A percentile compares a stretch with the other conserved stretches of the same genome.
Conservation (phyloP, 2,329 filamentous ascomycete species). For the Leptosphaerulina australis region DNA sequence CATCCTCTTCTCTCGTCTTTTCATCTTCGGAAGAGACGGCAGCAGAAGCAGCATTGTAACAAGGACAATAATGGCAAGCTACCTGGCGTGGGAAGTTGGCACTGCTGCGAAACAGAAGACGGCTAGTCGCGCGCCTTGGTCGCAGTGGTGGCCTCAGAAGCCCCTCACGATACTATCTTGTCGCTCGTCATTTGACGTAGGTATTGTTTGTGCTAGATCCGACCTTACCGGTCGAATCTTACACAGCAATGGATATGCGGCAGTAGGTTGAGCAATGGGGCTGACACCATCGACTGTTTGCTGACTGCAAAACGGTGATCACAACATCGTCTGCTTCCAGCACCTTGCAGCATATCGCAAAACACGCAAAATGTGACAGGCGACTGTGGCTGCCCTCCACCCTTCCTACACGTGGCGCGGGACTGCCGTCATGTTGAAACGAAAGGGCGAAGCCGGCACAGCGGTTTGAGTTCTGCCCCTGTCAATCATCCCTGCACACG, state of each 20-base stretch:
- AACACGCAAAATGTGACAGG: constrained; percentile 5
- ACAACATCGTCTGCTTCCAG: constrained; percentile 15
- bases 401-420: constrained; percentile 35
- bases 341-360: constrained; percentile 21
- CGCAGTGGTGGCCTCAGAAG: constrained; percentile 18
- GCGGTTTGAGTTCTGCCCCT: constrained; percentile 33
- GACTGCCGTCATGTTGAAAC: constrained; percentile 35
- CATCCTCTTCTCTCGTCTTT: constrained; percentile 4
- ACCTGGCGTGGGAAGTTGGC: constrained; percentile 18
- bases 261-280: constrained; percentile 4
- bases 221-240: constrained; percentile 23
- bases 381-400: constrained; percentile 26
- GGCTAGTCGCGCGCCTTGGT: constrained; percentile 17
- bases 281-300: not conserved
- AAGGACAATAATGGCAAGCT: constrained; percentile 10
- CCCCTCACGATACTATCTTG: constrained; percentile 13
- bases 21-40: constrained; percentile 10
- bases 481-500: constrained; percentile 25
- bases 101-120: constrained; percentile 27
- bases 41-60: constrained; percentile 2
- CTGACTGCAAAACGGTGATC: constrained; percentile 21
- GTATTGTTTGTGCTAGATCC: constrained; percentile 18
- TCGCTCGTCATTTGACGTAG: constrained; percentile 23
- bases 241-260: constrained; percentile 15
- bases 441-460: constrained; percentile 32